Conservation (phyloP, 2,329 filamentous ascomycete species). For the Aureobasidium pullulans region DNA sequence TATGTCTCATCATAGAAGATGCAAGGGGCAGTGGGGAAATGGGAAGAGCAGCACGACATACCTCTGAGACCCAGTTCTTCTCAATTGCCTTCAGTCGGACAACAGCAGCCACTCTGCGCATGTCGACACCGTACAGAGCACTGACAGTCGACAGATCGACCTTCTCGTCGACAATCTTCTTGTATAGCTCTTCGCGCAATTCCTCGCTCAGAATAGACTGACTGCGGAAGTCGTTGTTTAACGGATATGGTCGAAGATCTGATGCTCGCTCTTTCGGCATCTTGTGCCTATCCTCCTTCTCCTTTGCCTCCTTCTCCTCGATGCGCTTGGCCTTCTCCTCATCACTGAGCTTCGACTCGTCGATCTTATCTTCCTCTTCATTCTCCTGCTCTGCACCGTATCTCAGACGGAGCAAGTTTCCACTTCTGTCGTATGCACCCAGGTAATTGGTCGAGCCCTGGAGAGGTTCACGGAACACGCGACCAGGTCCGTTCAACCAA, state of each 20-base stretch:
- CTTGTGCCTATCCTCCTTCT: constrained; percentile 19
- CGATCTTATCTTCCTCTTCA: constrained; percentile 18
- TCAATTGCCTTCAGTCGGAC: constrained; percentile 81
- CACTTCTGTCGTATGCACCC: constrained; percentile 44
- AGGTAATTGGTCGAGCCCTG: constrained; percentile 49
- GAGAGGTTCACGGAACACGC: constrained; percentile 41
- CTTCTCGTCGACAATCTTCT: constrained; percentile 56
- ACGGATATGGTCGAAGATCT: constrained; percentile 58
- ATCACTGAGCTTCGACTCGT: constrained; percentile 20
- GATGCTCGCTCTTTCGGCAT: constrained; percentile 21
- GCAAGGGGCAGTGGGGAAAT: constrained; percentile 16
- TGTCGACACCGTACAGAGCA: constrained; percentile 68
- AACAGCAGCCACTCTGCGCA: constrained; percentile 77
- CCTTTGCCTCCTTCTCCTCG: constrained; percentile 17
- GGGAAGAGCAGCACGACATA: constrained; percentile 45
- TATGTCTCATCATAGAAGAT: constrained; percentile 60
- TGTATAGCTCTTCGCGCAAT: constrained; percentile 66
- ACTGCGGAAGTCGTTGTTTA: constrained; percentile 64
- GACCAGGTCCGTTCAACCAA: constrained; percentile 52
- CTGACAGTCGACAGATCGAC: constrained; percentile 69
- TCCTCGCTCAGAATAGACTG: constrained; percentile 66
- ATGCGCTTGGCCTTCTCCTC: constrained; percentile 17
- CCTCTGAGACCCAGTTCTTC: constrained; percentile 66
- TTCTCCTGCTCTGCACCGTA: constrained; percentile 18
- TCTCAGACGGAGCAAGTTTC: constrained; percentile 38